Percentiles rank a stretch among this genome's conserved stretches.
Evolutionary conservation across 2,329 filamentous ascomycete species (phyloP).

Genomic region (Cryphonectria japonica): DNA sequence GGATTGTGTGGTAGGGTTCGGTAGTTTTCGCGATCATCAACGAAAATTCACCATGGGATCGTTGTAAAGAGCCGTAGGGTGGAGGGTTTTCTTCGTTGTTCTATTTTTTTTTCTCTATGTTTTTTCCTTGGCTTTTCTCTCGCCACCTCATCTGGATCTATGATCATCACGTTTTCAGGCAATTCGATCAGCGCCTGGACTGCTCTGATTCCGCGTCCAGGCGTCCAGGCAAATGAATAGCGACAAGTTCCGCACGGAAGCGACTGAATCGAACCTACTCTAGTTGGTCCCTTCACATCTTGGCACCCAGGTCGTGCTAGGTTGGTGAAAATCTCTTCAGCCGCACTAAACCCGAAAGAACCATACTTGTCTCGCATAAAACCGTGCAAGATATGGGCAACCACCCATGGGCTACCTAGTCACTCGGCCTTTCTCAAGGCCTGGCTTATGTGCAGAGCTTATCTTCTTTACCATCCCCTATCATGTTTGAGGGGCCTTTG

Average conservation of each 20-base stretch:
- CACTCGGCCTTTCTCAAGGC: conserved; percentile 22
- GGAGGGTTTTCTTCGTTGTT: too few relatives aligned
- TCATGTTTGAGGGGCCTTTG: neutral
- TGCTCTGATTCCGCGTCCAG: neutral
- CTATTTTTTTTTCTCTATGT: neutral
- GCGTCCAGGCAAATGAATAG: neutral
- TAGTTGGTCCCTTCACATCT: neutral
- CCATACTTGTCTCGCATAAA: neutral
- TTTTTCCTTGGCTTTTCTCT: neutral
- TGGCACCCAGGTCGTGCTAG: neutral
- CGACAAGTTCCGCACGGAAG: neutral
- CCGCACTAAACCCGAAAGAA: conserved; percentile 28
- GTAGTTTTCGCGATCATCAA: conserved; percentile 14
- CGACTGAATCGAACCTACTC: neutral
- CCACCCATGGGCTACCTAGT: conserved; percentile 9
- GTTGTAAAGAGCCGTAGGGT: conserved; percentile 1
- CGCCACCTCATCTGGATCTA: conserved; percentile 22
- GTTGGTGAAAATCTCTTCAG: conserved; percentile 21
- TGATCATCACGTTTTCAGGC: conserved; percentile 10
- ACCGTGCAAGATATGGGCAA: conserved; percentile 4
- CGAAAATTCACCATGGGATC: conserved; percentile 7
- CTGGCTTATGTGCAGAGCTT: conserved; percentile 16
- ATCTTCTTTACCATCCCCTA: neutral
- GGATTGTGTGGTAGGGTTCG: conserved; percentile 20
- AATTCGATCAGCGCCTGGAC: conserved; percentile 12